Evolutionary conservation across 2,329 filamentous ascomycete species (phyloP).

Genomic region (Colletotrichum limetticola): DNA sequence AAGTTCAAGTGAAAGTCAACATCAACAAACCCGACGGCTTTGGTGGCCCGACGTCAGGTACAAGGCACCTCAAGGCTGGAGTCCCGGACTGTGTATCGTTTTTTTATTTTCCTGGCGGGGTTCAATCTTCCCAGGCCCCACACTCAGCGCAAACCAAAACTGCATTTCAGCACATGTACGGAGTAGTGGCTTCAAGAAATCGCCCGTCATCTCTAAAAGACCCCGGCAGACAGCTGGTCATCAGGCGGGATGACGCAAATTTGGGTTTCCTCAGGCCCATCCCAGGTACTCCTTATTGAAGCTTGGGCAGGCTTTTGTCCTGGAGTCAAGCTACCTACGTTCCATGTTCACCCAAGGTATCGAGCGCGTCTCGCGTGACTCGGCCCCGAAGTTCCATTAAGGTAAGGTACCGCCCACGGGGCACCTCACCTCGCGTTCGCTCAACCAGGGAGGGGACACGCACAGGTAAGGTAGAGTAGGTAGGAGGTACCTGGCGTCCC

Average conservation of each 20-base stretch:
- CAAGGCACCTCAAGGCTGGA: not conserved
- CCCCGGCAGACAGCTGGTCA: not conserved
- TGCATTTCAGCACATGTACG: constrained; percentile 15
- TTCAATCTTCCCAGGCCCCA: not conserved
- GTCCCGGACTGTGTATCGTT: not conserved
- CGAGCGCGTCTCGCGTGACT: constrained; percentile 6
- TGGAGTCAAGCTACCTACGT: too few relatives aligned
- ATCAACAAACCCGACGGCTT: constrained; percentile 4
- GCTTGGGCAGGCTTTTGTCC: not conserved
- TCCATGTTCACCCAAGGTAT: not conserved
- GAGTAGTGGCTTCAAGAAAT: not conserved
- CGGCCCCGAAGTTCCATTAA: too few relatives aligned
- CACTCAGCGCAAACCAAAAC: constrained; percentile 7
- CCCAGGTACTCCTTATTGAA: not conserved
- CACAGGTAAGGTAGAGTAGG: not conserved
- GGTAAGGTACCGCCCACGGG: too few relatives aligned
- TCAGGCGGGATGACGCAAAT: constrained; percentile 19
- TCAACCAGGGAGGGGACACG: not conserved
- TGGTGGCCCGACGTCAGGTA: not conserved
- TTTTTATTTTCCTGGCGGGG: not conserved
- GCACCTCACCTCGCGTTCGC: not conserved
- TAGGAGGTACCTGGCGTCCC: not conserved
- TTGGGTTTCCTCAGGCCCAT: not conserved
- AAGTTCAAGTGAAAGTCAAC: not conserved
- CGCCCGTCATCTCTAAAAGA: not conserved